These are phyloP conservation scores for Shiraia sp. DNA, from an alignment of 2,329 filamentous ascomycete species.

Conservation along the genomic window DNA sequence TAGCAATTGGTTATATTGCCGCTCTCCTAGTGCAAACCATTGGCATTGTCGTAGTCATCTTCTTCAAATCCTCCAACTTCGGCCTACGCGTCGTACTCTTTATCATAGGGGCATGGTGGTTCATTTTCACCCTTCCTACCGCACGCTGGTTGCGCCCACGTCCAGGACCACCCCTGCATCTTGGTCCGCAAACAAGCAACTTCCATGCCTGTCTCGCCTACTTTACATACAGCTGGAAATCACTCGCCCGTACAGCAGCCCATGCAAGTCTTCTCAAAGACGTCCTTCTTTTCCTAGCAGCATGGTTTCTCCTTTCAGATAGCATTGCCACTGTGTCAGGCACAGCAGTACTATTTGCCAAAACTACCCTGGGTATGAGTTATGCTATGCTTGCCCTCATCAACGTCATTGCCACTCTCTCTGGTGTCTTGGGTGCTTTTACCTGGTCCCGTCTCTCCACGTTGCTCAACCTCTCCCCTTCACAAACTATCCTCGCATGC, in stretches of 20 bases:
- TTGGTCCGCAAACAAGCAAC: slow-evolving; percentile 28
- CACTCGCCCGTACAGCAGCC: slow-evolving; percentile 77
- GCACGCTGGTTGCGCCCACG: slow-evolving; percentile 85
- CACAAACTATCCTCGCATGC: slow-evolving; percentile 90
- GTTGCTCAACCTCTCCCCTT: slow-evolving; percentile 69
- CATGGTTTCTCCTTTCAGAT: slow-evolving; percentile 94
- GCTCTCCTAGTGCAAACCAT: slow-evolving; percentile 82
- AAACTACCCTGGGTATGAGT: slow-evolving; percentile 88
- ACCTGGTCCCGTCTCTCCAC: slow-evolving; percentile 82
- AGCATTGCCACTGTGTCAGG: slow-evolving; percentile 93
- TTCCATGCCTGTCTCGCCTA: slow-evolving; percentile 67
- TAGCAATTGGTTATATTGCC: slow-evolving; percentile 90
- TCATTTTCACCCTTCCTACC: slow-evolving; percentile 84
- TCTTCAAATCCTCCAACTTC: slow-evolving; percentile 72
- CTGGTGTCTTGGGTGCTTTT: slow-evolving; percentile 85
- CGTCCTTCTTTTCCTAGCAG: slow-evolving; percentile 76
- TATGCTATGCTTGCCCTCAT: slow-evolving; percentile 88
- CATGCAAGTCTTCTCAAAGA: slow-evolving; percentile 74
- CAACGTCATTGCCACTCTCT: slow-evolving; percentile 85
- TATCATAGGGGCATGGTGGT: slow-evolving; percentile 90
- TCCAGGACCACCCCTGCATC: slow-evolving; percentile 73
- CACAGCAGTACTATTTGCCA: slow-evolving; percentile 93
- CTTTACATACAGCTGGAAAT: slow-evolving; percentile 81
- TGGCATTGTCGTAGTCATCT: slow-evolving; percentile 72
- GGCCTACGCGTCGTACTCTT: slow-evolving; percentile 86